Evolutionary conservation across 1,284 basidiomycete species (phyloP), one percentile per base, ranked within the genome.

Genomic region (Cutaneotrichosporon cavernicola): DNA sequence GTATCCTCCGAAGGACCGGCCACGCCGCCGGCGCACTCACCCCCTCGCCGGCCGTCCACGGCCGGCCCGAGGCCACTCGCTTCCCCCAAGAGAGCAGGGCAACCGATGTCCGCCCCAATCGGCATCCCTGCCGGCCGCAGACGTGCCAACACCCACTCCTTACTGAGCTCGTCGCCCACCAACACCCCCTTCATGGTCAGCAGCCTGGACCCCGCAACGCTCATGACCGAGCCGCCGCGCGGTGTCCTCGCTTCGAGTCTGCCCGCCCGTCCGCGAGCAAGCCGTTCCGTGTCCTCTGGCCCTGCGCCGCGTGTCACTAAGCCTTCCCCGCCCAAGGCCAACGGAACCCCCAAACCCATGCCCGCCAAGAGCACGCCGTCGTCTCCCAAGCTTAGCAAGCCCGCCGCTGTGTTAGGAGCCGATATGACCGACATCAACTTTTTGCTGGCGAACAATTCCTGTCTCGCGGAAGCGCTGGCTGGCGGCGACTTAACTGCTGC

Each of bases 51-150:
- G 34, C 16, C 31, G 4, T 5, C 53, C 8, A 55, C 32, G n/a
- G 53, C 38, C 5, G 51, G 14, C 6, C 51, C 51, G 31, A 18
- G 14, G 14, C 51, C 30, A 31, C 51, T 31, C 18, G 51, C 30
- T 0, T 53, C 51, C 4, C 51, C 51, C 31, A 53, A 53, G 31
- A 13, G 13, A 4, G 13, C 5, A 13, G 26, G 21, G 14, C 38
- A 16, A 5, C 7, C 55, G 4, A 9, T 65, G 10, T 60, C 63
- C 0, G 63, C 63, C 0, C 63, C 63, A 4, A 58, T 61, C 7
- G 63, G 56, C 18, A 58, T 65, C 50, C 63, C 63, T 1, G 63
- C 59, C 21, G 40, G 55, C 18, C 14, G 36, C 2, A 16, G 16
- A 49, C 49, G 47, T 4, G 22, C 34, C 58, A n/a, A 55, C 60